Conservation (phyloP, 176 grass and related monocot genomes). For the Miscanthus lutarioriparius region DNA sequence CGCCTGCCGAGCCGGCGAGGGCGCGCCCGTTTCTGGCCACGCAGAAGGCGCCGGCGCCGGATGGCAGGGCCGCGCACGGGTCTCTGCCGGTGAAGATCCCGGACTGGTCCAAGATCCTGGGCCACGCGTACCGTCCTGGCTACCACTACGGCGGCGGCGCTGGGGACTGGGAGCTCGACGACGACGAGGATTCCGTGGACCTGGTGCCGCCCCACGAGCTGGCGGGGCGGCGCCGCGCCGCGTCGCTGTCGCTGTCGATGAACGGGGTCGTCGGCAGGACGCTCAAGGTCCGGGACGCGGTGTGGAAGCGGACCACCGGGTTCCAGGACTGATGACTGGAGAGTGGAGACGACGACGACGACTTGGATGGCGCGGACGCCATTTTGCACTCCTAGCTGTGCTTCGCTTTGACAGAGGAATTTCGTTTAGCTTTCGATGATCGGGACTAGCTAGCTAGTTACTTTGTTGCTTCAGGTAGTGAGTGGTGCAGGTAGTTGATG, state of each 20-base stretch:
- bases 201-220: constrained; percentile 83
- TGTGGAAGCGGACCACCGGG: constrained; percentile 88
- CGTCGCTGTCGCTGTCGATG: constrained; percentile 65
- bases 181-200: constrained; percentile 26
- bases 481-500: not conserved
- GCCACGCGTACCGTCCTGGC: constrained; percentile 33
- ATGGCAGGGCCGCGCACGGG: constrained; percentile 27
- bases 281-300: constrained; percentile 88
- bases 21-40: no score
- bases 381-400: not conserved
- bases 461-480: not conserved
- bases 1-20: no score
- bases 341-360: no score
- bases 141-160: not conserved
- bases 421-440: not conserved
- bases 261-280: constrained; percentile 68
- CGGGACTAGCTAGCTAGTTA: not conserved
- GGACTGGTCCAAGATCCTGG: constrained; percentile 94
- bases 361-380: not conserved
- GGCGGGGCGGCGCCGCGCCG: constrained; percentile 51
- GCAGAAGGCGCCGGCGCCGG: not conserved
- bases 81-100: constrained; percentile 83
- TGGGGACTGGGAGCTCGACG: constrained; percentile 53
- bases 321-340: constrained; percentile 62
- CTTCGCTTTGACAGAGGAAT: constrained; percentile 1